Base-by-base conservation (phyloP, 2,329 filamentous ascomycete species). In the Pseudocercospora musae region DNA sequence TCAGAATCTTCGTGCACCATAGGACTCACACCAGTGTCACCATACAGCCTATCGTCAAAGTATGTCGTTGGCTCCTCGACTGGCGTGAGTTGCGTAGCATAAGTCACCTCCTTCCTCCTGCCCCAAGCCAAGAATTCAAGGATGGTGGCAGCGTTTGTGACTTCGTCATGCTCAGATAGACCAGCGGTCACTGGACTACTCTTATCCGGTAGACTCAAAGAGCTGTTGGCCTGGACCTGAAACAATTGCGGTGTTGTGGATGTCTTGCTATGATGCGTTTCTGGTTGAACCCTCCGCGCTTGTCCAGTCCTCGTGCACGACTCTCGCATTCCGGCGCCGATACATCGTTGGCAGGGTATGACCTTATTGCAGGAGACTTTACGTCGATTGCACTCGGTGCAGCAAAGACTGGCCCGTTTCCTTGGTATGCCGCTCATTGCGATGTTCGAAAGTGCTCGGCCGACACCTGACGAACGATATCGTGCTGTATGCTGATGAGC, bases 111-210 rank as follows among this genome's bases (percentile, higher is more conserved):
- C 42, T 62, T 62, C 8, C 60, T 42, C 10, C 60, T 37, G 23
- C 60, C 60, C 60, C 60, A 62, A 3, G 60, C 60, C n/a, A 62
- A n/a, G 27, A 62, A 62, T 40, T 62, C 60, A 18, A 62, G 60
- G 11, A 62, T 59, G 0, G 60, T 62, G 11, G 60, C 60, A 23
- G 60, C 60, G n/a, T 62, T 58, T 13, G 42, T 49, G 23, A 62
- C 48, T 44, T 62, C 60, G 13, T 58, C 57, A 33, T 50, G 23
- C 18, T 58, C 44, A 7, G 23, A n/a, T 6, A 25, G 20, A 31
- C 29, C 53, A 9, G 33, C 6, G 7, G 18, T 23, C 29, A 27
- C 15, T 18, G 29, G 4, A 6, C 5, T 15, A 9, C 20, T 3
- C 13, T 9, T 25, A 13, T 9, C 37, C 9, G 54, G n/a, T 42